A percentile compares a stretch with the other conserved stretches of the same genome.
Conservation (phyloP, 1,139 yeast genomes). For the Debaryomyces sp. region DNA sequence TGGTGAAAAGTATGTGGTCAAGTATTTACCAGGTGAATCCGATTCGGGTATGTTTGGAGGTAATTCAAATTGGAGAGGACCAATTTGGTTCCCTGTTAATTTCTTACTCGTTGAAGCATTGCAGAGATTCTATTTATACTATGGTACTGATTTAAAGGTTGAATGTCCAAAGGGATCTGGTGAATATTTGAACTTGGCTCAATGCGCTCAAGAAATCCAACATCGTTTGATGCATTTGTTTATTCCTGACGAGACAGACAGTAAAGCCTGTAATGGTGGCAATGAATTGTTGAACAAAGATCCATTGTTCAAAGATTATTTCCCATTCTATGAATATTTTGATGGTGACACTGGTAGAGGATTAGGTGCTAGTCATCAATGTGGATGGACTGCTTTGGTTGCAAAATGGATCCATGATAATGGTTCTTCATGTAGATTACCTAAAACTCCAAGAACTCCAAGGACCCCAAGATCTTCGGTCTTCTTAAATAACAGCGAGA, state of each 20-base stretch:
- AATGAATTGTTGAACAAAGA: conserved; percentile 65
- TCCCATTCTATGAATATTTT: conserved; percentile 86
- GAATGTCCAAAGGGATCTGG: conserved; percentile 95
- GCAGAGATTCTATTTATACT: conserved; percentile 86
- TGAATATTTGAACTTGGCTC: conserved; percentile 76
- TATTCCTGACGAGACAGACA: conserved; percentile 68
- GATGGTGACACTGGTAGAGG: conserved; percentile 97
- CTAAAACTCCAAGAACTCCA: conserved; percentile 56
- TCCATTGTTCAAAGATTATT: conserved; percentile 72
- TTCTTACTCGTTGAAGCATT: conserved; percentile 86
- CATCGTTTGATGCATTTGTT: conserved; percentile 84
- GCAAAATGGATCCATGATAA: conserved; percentile 94
- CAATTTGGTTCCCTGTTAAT: conserved; percentile 97
- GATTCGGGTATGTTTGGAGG: conserved; percentile 97
- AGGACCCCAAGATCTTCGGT: conserved; percentile 31
- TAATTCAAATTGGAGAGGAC: conserved; percentile 97
- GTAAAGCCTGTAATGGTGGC: conserved; percentile 82
- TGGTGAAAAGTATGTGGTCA: conserved; percentile 73
- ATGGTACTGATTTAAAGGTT: conserved; percentile 83
- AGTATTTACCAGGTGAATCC: conserved; percentile 90
- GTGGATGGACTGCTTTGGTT: conserved; percentile 96
- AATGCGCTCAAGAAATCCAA: conserved; percentile 90
- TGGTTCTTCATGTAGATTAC: conserved; percentile 65
- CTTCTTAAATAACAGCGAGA: conserved; percentile 24
- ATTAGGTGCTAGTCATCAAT: conserved; percentile 92